Evolutionary conservation across 2,329 filamentous ascomycete species (phyloP), one percentile per base, ranked within the genome.

Genomic region (Ophiosphaerella korrae): DNA sequence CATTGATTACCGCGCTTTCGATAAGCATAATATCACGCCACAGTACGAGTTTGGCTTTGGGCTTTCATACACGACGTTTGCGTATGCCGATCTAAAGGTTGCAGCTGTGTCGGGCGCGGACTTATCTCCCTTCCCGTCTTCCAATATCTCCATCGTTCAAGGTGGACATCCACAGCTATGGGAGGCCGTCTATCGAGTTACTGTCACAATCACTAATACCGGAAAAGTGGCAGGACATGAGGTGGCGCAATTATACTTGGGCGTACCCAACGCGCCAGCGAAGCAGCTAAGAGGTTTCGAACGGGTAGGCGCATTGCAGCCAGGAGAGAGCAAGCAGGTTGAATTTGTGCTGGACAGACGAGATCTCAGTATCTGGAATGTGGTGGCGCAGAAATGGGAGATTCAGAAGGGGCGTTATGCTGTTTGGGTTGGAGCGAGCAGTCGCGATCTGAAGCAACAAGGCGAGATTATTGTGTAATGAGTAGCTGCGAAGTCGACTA

Each of bases 341-440:
- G 79, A 73, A 0, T 86, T 84, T 1, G 80, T 83, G 6, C 72
- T 97, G 40, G 90, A 85, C 7, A 82, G 92, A 29, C 84, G 90
- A 44, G 92, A 97, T 68, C 59, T 97, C 50, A 91, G 88, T 72
- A 92, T 90, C 74, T 97, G 92, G 92, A 89, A 96, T 60, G 77
- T 83, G 0, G 78, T 67, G 1, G 70, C 76, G 6, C 91, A 96
- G 79, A 85, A 96, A 76, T 97, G 92, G 92, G 82, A 90, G 33
- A 18, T 73, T 16, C 66, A 67, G 47, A 53, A 35, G 8, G 70
- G 67, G 9, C 36, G 11, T 1, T 70, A 71, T 53, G 54, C 39
- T 6, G 45, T 74, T 5, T 70, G 64, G 52, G 62, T 74, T 7
- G 73, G 73, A 1, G 66, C 67, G 3, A 75, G 72, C 44, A 74